A percentile compares a stretch with the other conserved stretches of the same genome.
Conservation (phyloP, 129 eudicot genomes). For the Centella asiatica region DNA sequence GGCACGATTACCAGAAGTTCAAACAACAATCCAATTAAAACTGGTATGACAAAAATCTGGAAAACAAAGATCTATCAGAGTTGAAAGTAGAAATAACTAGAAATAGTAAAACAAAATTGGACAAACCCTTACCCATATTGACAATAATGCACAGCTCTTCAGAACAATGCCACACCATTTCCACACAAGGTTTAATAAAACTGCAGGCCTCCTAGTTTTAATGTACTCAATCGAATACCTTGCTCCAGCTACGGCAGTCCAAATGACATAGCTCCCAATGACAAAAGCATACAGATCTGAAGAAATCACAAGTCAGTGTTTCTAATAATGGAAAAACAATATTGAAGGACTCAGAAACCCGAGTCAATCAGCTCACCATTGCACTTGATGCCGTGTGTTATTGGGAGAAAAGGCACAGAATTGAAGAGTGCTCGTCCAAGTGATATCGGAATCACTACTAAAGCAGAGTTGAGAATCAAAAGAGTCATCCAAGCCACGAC, state of each 20-base stretch:
- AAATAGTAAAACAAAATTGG: no score
- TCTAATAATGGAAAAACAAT: background rate
- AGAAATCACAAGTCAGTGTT: background rate
- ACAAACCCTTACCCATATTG: conserved; percentile 89
- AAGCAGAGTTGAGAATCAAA: conserved; percentile 55
- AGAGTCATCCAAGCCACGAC: conserved; percentile 89
- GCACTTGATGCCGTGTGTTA: conserved; percentile 89
- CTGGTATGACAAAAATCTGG: conserved; percentile 81
- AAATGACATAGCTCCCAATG: conserved; percentile 84
- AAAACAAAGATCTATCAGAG: conserved; percentile 8
- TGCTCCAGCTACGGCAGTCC: conserved; percentile 79
- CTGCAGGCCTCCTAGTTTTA: conserved; percentile 54
- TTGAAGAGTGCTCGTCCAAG: conserved; percentile 76
- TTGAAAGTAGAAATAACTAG: no score
- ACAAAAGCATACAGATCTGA: conserved; percentile 74
- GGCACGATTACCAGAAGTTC: conserved; percentile 92
- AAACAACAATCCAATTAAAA: conserved; percentile 77
- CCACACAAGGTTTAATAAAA: conserved; percentile 61
- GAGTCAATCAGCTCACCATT: conserved; percentile 41
- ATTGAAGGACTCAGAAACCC: background rate
- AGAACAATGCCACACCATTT: conserved; percentile 77
- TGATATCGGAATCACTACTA: conserved; percentile 69
- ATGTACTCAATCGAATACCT: conserved; percentile 67
- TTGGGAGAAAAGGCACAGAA: conserved; percentile 80
- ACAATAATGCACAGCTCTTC: conserved; percentile 68